phyloP scores from a whole-genome alignment of 2,329 filamentous ascomycete genomes.

The Penicillium sp. region DNA sequence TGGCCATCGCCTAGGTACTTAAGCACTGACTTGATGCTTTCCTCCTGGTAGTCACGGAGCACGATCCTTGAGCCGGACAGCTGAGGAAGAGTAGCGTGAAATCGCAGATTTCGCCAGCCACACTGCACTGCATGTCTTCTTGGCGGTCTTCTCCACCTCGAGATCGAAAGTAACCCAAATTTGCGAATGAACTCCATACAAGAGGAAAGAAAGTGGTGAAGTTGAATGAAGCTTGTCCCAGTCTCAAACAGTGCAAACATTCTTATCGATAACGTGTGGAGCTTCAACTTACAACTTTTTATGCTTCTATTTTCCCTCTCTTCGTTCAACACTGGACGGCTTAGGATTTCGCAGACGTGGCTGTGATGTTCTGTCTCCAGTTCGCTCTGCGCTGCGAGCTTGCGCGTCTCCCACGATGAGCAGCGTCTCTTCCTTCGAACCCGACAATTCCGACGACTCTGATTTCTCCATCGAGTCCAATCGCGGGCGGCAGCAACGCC shows the following conservation, averaged over 20 bases:
- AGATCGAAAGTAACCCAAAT: constrained; percentile 23
- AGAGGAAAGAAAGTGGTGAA: neutral
- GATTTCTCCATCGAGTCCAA: constrained; percentile 20
- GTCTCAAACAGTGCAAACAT: constrained; percentile 43
- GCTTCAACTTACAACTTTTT: constrained; percentile 6
- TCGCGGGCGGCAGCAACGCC: constrained; percentile 2
- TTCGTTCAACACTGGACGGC: neutral
- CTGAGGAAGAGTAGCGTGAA: constrained; percentile 23
- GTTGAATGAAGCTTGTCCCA: neutral
- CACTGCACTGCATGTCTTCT: constrained; percentile 24
- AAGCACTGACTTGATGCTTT: constrained; percentile 83
- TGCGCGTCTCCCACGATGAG: constrained; percentile 43
- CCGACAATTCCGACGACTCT: constrained; percentile 33
- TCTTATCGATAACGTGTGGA: constrained; percentile 23
- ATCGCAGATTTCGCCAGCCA: constrained; percentile 26
- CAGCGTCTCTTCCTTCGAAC: constrained; percentile 35
- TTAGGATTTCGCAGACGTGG: constrained; percentile 7
- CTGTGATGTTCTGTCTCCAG: constrained; percentile 28
- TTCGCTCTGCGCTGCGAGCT: constrained; percentile 22
- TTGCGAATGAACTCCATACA: constrained; percentile 34
- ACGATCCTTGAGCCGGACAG: constrained; percentile 46
- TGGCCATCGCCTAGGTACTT: constrained; percentile 68
- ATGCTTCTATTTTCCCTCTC: constrained; percentile 5
- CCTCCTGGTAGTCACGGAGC: constrained; percentile 83
- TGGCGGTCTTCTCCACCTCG: constrained; percentile 11